Conservation (phyloP, 208 protist genomes). For the Trypanosoma grayi region DNA sequence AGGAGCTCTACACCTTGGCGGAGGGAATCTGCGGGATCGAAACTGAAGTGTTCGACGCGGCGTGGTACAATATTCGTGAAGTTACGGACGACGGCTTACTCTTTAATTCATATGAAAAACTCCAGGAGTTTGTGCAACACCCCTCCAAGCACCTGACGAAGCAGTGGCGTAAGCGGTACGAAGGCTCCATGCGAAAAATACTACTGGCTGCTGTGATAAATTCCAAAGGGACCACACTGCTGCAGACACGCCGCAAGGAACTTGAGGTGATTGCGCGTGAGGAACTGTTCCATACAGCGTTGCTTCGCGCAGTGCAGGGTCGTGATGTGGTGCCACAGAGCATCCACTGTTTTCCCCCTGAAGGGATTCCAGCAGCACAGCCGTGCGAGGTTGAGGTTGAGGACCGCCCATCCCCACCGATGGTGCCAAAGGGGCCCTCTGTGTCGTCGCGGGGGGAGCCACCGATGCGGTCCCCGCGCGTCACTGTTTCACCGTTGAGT, state of each 20-base stretch:
- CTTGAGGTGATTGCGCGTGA: conserved; percentile 9
- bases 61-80: not conserved
- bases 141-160: not conserved
- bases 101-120: conserved; percentile 7
- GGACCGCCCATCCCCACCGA: no score
- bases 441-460: no score
- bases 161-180: conserved; percentile 11
- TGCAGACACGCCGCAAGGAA: conserved; percentile 1
- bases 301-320: conserved; percentile 21
- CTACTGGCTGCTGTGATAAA: conserved; percentile 6
- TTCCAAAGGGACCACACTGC: not conserved
- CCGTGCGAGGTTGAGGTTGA: no score
- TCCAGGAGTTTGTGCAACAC: conserved; percentile 3
- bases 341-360: not conserved
- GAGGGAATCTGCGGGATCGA: conserved; percentile 3
- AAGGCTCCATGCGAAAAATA: conserved; percentile 11
- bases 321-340: not conserved
- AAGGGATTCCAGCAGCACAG: not conserved
- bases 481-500: no score
- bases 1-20: conserved; percentile 3
- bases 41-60: not conserved
- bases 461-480: no score
- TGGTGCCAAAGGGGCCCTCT: no score
- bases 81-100: conserved; percentile 8
- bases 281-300: conserved; percentile 22